Base-by-base conservation (phyloP, 2,329 filamentous ascomycete species). In the Phaeoacremonium minimum region DNA sequence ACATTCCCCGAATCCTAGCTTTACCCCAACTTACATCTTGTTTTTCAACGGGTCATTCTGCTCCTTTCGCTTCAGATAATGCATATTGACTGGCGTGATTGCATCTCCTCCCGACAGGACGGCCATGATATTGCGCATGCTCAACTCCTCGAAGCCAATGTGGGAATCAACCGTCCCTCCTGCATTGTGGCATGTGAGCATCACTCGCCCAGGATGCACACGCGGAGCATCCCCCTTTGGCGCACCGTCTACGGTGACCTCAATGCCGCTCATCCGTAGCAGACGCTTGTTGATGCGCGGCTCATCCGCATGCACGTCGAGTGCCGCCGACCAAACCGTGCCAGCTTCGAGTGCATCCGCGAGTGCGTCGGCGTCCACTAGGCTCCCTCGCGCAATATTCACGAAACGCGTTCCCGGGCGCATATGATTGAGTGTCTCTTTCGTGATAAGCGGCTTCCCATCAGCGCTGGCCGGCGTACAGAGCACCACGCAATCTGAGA, bases 181-280 rank as follows among this genome's bases (percentile, higher is more conserved):
- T 2, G 80, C 81, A 45, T 83, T 83, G 52, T 85, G 82, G 35
- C 77, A 76, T n/a, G 81, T 77, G 37, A 85, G 52, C 60, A 80
- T 69, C 0, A 75, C 75, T 42, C 68, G 69, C 1, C 63, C 60
- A 6, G 51, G 48, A 4, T 35, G 40, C 15, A 35, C n/a, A 7
- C 28, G 18, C 30, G 19, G 11, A 6, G 15, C 13, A 4, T 29
- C 33, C 2, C 19, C 34, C 4, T 5, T 18, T n/a, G 18, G 28
- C 9, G 12, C 38, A 19, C 4, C 20, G 4, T 6, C 29, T 6
- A 12, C 49, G 48, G 20, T 46, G 2, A 33, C 15, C 22, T 45
- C 32, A 7, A 42, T 49, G 1, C 52, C 55, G 0, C 63, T 63
- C 28, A 73, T 47, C 19, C 50, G 54, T 42, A 57, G 29, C 39